Conservation (phyloP, 2,329 filamentous ascomycete species). For the Phialocephala sp. region DNA sequence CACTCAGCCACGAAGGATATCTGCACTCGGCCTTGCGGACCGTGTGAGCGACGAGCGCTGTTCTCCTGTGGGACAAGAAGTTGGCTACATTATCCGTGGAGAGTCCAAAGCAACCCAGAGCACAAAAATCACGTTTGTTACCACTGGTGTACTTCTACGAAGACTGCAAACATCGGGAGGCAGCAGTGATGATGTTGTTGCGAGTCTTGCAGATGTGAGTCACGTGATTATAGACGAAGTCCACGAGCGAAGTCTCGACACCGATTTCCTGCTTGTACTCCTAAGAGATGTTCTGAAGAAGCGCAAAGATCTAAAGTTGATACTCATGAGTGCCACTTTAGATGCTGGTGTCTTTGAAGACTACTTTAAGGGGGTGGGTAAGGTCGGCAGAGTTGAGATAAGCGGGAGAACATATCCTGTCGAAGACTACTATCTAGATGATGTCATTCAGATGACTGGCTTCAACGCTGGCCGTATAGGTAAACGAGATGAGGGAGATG, state of each 20-base stretch:
- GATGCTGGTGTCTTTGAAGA: constrained; percentile 84
- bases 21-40: constrained; percentile 90
- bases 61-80: constrained; percentile 79
- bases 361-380: constrained; percentile 77
- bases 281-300: constrained; percentile 79
- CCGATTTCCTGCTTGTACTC: constrained; percentile 89
- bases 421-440: constrained; percentile 86
- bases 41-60: constrained; percentile 93
- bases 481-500: constrained; percentile 47
- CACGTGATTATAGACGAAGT: constrained; percentile 97
- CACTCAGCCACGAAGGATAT: constrained; percentile 93
- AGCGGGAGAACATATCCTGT: constrained; percentile 89
- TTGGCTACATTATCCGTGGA: constrained; percentile 90
- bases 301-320: constrained; percentile 81
- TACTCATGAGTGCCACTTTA: constrained; percentile 95
- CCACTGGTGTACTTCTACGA: constrained; percentile 88
- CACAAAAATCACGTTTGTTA: constrained; percentile 94
- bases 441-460: constrained; percentile 79
- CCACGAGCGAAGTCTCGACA: constrained; percentile 93
- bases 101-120: constrained; percentile 76
- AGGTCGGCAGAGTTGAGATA: constrained; percentile 84
- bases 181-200: constrained; percentile 77
- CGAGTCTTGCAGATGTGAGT: constrained; percentile 85
- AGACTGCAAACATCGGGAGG: constrained; percentile 90
- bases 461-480: constrained; percentile 59